Evolutionary conservation across 202 grass and related monocot genomes (phyloP), one percentile per base, ranked within the genome.

Genomic region (Musa balbisiana): DNA sequence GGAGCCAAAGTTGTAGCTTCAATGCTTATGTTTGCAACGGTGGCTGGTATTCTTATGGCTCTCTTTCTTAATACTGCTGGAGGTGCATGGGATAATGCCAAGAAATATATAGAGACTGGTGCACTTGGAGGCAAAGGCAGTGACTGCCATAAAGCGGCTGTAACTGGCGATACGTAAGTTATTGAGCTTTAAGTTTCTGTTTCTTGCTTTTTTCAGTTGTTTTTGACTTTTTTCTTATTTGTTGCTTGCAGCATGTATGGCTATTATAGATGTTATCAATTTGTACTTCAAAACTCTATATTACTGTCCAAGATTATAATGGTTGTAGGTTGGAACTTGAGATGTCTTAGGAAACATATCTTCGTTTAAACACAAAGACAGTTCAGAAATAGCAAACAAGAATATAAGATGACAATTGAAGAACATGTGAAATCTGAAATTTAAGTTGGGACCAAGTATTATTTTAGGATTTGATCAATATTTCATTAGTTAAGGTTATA

Each of bases 51-150:
- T 83, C 91, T 99, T 51, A 99, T 99, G 95, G 95, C 95, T 16
- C 87, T 99, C 64, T 99, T 99, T 88, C 54, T 99, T 82, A 99
- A 99, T 78, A 99, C 95, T 24, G 83, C 95, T 73, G 95, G 95
- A 12, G 95, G 95, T 50, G 95, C 95, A 52, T 95, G 95, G 95
- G 95, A 99, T 77, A 99, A 99, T 80, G 95, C 95, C 16, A 99
- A 99, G 83, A 99, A 99, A 59, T 99, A 95, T 78, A 99, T 99
- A 65, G 95, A 99, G 81, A 99, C 95, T 84, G 95, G 95, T 16
- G 95, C 89, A 62, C 87, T 95, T 70, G 95, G 95, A 79, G 95
- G 95, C 72, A 98, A 98, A 87, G 95, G 91, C 60, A 98, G 95
- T 9, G 91, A 98, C 43, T 59, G 85, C 73, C 95, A 98, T 81